Base-by-base conservation (phyloP, 441 rosid genomes). In the Adansonia gregorii region DNA sequence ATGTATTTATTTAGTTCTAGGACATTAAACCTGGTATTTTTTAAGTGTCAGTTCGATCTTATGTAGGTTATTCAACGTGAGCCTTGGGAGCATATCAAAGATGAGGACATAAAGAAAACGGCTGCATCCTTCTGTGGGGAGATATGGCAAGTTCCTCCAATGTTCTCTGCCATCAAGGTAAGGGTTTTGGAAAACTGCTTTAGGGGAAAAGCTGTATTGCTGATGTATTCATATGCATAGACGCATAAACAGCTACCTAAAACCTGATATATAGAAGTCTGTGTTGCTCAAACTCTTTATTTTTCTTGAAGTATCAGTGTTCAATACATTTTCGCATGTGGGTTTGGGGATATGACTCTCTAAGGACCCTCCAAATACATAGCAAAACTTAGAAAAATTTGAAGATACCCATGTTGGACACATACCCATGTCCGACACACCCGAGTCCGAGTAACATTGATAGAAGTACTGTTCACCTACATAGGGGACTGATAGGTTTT, bases 121-220 rank as follows among this genome's bases (percentile, higher is more conserved):
- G 88, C 86, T 68, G 86, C 89, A 77, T 90, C 98, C 60, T 93
- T 96, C 86, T 78, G 82, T 80, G 99, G 99, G 74, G 97, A 94
- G 86, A 93, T 94, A 86, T 96, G 97, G 98, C 99, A 96, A 92
- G 99, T 96, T 85, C 99, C 99, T 56, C 99, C 98, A 8, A 96
- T 96, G 99, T 96, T 94, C 87, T 96, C 99, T 67, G 99, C 99
- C 31, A 91, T 96, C 78, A 96, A 96, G 85, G 99, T 96, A 83
- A 86, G 92, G 80, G 39, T 75, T 24, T 19, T 12, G n/a, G 12
- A 39, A 60, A 60, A 60, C 11, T 60, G 65, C 65, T 60, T 24
- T 54, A n/a, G 59, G 59, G 20, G 59, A 54, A 35, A 35, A 35
- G 39, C 39, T 35, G 4, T 35, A 35, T 35, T 35, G 39, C 39